These are phyloP conservation scores for Euphorbia corollata DNA, from an alignment of 441 rosid species.

Conservation along the genomic window DNA sequence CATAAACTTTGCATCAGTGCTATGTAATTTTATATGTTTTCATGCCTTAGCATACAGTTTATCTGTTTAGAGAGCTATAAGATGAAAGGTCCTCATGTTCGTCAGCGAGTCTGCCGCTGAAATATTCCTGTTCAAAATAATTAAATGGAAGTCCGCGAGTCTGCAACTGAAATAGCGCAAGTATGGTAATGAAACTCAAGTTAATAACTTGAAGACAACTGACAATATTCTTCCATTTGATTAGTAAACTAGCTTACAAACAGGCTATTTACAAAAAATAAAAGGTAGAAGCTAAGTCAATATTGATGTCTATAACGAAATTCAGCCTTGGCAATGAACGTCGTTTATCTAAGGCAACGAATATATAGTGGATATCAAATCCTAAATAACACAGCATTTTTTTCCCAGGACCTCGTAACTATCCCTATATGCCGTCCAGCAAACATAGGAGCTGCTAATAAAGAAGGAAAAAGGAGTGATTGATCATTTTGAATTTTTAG, in stretches of 20 bases:
- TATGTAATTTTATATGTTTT: not conserved
- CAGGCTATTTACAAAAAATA: too few species aligned
- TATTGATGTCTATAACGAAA: not conserved
- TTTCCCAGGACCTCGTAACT: not conserved
- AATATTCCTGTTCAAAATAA: constrained; percentile 25
- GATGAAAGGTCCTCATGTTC: too few species aligned
- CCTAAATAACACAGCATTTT: too few species aligned
- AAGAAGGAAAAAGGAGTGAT: not conserved
- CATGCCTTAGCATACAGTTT: too few species aligned
- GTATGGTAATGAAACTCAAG: not conserved
- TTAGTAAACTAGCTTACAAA: too few species aligned
- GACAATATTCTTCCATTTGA: too few species aligned
- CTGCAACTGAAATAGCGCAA: not conserved
- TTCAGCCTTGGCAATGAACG: not conserved
- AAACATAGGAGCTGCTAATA: not conserved
- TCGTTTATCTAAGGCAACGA: too few species aligned
- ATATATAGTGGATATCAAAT: not conserved
- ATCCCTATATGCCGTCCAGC: not conserved
- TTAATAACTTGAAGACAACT: too few species aligned
- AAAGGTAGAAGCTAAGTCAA: not conserved
- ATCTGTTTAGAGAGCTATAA: too few species aligned
- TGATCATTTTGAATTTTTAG: not conserved
- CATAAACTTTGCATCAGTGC: not conserved
- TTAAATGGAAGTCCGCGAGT: not conserved
- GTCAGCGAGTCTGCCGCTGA: too few species aligned